Percentiles rank a stretch among this genome's conserved stretches.
Evolutionary conservation across 2,329 filamentous ascomycete species (phyloP).

Genomic region (Apiospora sp.): DNA sequence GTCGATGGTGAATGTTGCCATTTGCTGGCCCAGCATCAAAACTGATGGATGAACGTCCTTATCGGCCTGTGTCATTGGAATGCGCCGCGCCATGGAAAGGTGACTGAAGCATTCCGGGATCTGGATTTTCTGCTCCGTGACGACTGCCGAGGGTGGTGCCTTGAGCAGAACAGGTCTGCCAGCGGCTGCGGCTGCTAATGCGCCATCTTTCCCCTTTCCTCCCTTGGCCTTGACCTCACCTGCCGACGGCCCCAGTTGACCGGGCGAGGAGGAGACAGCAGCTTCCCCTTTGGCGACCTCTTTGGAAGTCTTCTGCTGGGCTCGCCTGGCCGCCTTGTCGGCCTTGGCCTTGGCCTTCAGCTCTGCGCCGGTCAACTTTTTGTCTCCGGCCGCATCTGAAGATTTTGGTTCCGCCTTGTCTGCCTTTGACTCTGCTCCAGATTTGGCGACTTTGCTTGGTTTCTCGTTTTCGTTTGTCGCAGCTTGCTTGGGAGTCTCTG

Average conservation of each 20-base stretch:
- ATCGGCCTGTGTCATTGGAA: slow-evolving; percentile 66
- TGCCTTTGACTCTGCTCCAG: slow-evolving; percentile 31
- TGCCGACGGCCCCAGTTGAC: slow-evolving; percentile 47
- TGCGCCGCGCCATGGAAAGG: slow-evolving; percentile 71
- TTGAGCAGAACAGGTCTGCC: slow-evolving; percentile 42
- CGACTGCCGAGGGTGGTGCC: slow-evolving; percentile 46
- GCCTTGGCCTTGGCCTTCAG: slow-evolving; percentile 90
- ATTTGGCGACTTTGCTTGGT: neutral
- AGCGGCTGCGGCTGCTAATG: slow-evolving; percentile 38
- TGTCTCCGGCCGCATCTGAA: slow-evolving; percentile 40
- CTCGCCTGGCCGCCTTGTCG: slow-evolving; percentile 87
- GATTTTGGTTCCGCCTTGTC: slow-evolving; percentile 35
- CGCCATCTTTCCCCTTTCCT: slow-evolving; percentile 53
- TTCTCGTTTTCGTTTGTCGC: slow-evolving; percentile 18
- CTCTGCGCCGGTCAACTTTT: slow-evolving; percentile 76
- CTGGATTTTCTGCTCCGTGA: slow-evolving; percentile 68
- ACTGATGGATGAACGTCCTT: slow-evolving; percentile 87
- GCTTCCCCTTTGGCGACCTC: slow-evolving; percentile 50
- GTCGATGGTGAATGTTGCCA: slow-evolving; percentile 86
- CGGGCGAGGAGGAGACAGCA: slow-evolving; percentile 41
- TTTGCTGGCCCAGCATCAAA: slow-evolving; percentile 85
- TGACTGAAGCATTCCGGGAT: slow-evolving; percentile 81
- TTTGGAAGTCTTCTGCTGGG: slow-evolving; percentile 69
- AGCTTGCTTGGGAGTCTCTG: slow-evolving; percentile 12
- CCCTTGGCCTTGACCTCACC: slow-evolving; percentile 58